Evolutionary conservation across 176 grass and related monocot genomes (phyloP).

Genomic region (Raddia distichophylla): DNA sequence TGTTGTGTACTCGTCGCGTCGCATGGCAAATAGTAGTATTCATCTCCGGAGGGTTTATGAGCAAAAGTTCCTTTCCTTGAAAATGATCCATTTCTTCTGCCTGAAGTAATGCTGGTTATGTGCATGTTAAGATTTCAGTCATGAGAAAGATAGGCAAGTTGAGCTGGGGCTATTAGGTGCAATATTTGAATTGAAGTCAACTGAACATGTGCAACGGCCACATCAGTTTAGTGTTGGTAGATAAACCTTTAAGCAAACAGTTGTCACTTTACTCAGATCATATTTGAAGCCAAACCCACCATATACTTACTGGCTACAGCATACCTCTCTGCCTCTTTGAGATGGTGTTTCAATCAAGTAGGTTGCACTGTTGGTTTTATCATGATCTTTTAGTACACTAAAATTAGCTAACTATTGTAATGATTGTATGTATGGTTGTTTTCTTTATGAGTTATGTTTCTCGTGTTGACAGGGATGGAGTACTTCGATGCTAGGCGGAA

Average conservation of each 20-base stretch:
- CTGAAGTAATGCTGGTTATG: constrained; percentile 45
- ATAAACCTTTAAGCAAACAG: constrained; percentile 42
- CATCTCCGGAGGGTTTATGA: constrained; percentile 8
- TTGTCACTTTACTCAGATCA: constrained; percentile 4
- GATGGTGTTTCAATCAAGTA: constrained; percentile 18
- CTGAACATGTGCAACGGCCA: constrained; percentile 14
- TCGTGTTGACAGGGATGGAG: constrained; percentile 76
- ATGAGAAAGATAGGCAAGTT: constrained; percentile 41
- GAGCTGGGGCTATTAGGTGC: constrained; percentile 49
- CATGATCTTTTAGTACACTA: not conserved
- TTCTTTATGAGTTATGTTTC: constrained; percentile 34
- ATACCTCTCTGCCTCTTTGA: constrained; percentile 1
- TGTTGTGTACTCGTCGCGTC: not conserved
- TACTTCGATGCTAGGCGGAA: constrained; percentile 88
- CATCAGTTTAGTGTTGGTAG: constrained; percentile 18
- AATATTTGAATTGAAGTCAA: constrained; percentile 51
- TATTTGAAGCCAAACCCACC: constrained; percentile 34
- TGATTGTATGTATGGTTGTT: constrained; percentile 43
- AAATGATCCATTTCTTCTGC: constrained; percentile 41
- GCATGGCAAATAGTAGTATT: constrained; percentile 29
- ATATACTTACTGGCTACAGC: constrained; percentile 25
- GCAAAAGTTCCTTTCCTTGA: constrained; percentile 32
- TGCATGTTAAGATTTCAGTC: constrained; percentile 38
- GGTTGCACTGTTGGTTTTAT: constrained; percentile 19
- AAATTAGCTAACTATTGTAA: constrained; percentile 22